Conservation (phyloP, 2,329 filamentous ascomycete species). For the Venturiaceae sp. region DNA sequence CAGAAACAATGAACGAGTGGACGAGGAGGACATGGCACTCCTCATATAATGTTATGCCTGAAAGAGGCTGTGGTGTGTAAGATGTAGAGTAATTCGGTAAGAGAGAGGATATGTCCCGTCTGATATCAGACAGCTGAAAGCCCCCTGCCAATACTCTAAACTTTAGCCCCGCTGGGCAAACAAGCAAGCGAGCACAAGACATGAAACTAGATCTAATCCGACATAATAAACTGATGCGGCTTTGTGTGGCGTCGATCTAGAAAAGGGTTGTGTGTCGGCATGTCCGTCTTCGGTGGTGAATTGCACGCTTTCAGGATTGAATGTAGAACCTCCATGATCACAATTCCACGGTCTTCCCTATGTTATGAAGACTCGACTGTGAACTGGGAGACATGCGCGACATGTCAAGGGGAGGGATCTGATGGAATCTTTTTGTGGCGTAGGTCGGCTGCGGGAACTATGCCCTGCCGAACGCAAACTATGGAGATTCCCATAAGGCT, state of each 20-base stretch:
- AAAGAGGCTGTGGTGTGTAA: not conserved
- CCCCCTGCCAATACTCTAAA: not conserved
- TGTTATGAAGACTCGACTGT: no score
- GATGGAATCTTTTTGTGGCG: no score
- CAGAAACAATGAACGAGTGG: not conserved
- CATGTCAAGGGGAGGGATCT: no score
- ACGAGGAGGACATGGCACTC: not conserved
- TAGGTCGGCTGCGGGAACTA: no score
- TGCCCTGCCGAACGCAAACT: no score
- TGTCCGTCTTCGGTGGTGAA: not conserved
- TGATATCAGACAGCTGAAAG: not conserved
- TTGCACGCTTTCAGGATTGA: no score
- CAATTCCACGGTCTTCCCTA: no score
- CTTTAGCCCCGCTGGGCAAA: not conserved
- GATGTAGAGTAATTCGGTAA: not conserved
- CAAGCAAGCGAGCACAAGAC: not conserved
- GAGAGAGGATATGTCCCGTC: not conserved
- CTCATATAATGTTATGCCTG: not conserved
- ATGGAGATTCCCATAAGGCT: no score
- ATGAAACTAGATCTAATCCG: not conserved
- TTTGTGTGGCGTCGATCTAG: not conserved
- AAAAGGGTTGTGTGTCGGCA: not conserved
- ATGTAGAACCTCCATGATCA: no score
- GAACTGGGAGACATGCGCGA: no score
- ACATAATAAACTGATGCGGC: not conserved